These are phyloP conservation scores for Leishmania major DNA, from an alignment of 208 protist species.

Conservation along the genomic window DNA sequence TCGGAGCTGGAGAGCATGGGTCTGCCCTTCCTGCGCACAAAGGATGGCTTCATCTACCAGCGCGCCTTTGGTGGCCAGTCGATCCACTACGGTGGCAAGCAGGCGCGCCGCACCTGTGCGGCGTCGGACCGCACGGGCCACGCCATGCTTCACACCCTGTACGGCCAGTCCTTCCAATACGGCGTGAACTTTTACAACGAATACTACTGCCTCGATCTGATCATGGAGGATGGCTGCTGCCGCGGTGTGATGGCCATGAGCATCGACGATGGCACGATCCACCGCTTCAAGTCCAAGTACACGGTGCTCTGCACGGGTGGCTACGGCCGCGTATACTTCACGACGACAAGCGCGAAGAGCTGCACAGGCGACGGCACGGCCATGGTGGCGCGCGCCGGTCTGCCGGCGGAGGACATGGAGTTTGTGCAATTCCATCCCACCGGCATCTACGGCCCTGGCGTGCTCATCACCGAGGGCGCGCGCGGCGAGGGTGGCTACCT, in stretches of 20 bases:
- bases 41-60: slow-evolving; percentile 99
- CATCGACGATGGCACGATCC: slow-evolving; percentile 98
- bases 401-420: slow-evolving; percentile 98
- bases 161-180: slow-evolving; percentile 97
- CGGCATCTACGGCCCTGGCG: slow-evolving; percentile 99
- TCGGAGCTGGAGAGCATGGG: slow-evolving; percentile 98
- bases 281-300: slow-evolving; percentile 97
- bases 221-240: slow-evolving; percentile 98
- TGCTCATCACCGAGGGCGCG: slow-evolving; percentile 99
- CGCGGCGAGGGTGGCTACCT: slow-evolving; percentile 98
- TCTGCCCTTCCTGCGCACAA: slow-evolving; percentile 98
- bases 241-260: slow-evolving; percentile 96
- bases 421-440: slow-evolving; percentile 99
- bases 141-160: slow-evolving; percentile 99
- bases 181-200: slow-evolving; percentile 99
- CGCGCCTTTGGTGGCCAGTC: slow-evolving; percentile 99
- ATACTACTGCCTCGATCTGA: slow-evolving; percentile 99
- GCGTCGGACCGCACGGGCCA: slow-evolving; percentile 99
- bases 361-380: slow-evolving; percentile 99
- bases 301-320: slow-evolving; percentile 98
- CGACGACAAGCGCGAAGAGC: slow-evolving; percentile 98
- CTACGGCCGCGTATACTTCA: slow-evolving; percentile 97
- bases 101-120: slow-evolving; percentile 97
- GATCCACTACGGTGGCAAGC: slow-evolving; percentile 97
- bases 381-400: slow-evolving; percentile 98